Evolutionary conservation across 352 stramenopile genomes (phyloP), one percentile per base, ranked within the genome.

Genomic region (Phytophthora multivora): DNA sequence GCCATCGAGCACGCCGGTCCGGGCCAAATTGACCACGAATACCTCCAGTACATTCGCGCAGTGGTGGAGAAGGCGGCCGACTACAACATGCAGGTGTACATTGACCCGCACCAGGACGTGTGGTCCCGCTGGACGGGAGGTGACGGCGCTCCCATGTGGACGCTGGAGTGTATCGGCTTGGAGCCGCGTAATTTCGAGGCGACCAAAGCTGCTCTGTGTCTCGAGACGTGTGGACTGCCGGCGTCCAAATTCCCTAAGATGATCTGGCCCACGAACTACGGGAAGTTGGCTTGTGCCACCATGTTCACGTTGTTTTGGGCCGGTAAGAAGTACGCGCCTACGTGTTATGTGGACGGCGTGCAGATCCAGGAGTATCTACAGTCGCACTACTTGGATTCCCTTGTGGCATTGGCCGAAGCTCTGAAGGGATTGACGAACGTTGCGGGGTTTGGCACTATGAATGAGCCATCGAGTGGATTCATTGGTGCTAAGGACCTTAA

Each of bases 231-330:
- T n/a, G 75, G 73, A 5, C 12, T 59, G 3, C 60, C 39, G 9
- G 64, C 69, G 25, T 74, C 40, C 16, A 49, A 79, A 45, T 91
- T 88, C 52, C 88, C 88, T 18, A 94, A 92, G 65, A 97, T 97
- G 90, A 89, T 95, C 56, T 97, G 90, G 90, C 86, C 83, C 15
- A 92, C 88, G 39, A 97, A 97, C 62, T 95, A 96, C 62, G 90
- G 86, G 66, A 96, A 96, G 49, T 77, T 94, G 45, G 89, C 76
- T 3, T 82, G 75, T 41, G 88, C 85, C 6, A 97, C 90, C 13
- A 97, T 97, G 91, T 97, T 95, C 55, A 97, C 88, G 38, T 68
- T 97, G 1, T 97, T 97, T 60, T 97, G 72, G 63, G 86, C 71
- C 15, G 91, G 91, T 31, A 68, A 83, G 39, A 66, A 68, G 12